These are phyloP conservation scores for Colletotrichum sidae DNA, from an alignment of 2,329 filamentous ascomycete species.

Conservation along the genomic window DNA sequence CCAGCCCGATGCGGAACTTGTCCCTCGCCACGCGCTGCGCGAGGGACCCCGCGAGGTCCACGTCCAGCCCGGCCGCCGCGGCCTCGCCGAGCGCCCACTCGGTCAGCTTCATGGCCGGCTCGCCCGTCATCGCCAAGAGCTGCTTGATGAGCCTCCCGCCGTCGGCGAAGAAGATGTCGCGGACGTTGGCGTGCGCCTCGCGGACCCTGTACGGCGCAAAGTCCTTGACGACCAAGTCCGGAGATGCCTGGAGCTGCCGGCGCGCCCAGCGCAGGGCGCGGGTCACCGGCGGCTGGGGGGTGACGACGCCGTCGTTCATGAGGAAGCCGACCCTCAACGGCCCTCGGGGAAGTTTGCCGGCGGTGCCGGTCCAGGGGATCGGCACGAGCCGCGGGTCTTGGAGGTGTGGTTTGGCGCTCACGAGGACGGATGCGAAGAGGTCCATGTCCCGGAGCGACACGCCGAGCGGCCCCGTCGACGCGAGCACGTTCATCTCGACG, in stretches of 20 bases:
- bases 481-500: constrained; percentile 50
- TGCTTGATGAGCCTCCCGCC: constrained; percentile 48
- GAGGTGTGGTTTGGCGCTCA: constrained; percentile 42
- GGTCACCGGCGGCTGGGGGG: constrained; percentile 51
- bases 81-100: constrained; percentile 52
- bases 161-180: constrained; percentile 60
- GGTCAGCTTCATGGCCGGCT: constrained; percentile 58
- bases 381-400: constrained; percentile 45
- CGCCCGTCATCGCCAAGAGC: constrained; percentile 50
- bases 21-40: constrained; percentile 44
- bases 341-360: background rate
- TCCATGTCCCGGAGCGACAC: constrained; percentile 48
- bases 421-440: constrained; percentile 45
- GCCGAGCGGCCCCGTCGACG: constrained; percentile 49
- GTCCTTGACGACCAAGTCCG: constrained; percentile 44
- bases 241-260: constrained; percentile 32
- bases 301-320: constrained; percentile 50
- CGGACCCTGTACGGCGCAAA: constrained; percentile 48
- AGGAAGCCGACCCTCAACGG: constrained; percentile 57
- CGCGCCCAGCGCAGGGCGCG: constrained; percentile 50
- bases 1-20: constrained; percentile 47
- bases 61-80: constrained; percentile 39
- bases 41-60: constrained; percentile 38
- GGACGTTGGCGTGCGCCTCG: constrained; percentile 47
- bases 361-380: constrained; percentile 46